Conservation (phyloP, 805 yeast species). For the Teunomyces kruisii region DNA sequence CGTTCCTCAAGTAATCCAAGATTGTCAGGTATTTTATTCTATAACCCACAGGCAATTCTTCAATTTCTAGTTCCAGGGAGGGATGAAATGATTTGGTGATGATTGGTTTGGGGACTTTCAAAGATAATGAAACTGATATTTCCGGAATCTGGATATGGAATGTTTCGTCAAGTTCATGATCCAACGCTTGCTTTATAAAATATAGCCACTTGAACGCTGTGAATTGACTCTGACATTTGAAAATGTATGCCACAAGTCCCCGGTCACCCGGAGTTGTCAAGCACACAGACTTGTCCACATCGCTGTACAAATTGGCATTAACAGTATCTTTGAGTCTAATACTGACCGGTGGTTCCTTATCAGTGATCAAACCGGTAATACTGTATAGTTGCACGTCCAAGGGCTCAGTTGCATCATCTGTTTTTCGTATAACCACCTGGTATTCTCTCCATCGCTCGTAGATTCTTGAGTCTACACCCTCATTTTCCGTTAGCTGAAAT, state of each 20-base stretch:
- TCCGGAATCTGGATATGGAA: conserved; percentile 47
- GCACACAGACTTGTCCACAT: conserved; percentile 68
- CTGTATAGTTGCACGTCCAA: conserved; percentile 64
- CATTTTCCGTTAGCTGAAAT: conserved; percentile 44
- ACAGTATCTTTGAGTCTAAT: conserved; percentile 18
- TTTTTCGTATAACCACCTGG: conserved; percentile 66
- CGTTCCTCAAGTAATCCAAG: conserved; percentile 39
- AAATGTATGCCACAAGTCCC: conserved; percentile 44
- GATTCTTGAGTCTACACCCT: conserved; percentile 53
- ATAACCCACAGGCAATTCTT: conserved; percentile 22
- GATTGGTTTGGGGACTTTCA: conserved; percentile 43
- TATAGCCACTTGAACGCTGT: conserved; percentile 65
- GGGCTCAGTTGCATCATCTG: conserved; percentile 52
- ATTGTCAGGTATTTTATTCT: conserved; percentile 20
- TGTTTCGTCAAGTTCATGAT: conserved; percentile 24
- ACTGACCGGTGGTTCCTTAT: conserved; percentile 20
- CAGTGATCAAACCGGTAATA: background rate
- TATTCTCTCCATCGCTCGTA: conserved; percentile 80
- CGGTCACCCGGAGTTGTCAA: conserved; percentile 35
- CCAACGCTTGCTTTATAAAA: conserved; percentile 51
- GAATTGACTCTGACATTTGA: conserved; percentile 52
- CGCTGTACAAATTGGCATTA: conserved; percentile 55
- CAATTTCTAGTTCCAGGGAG: conserved; percentile 9
- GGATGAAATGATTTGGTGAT: conserved; percentile 10
- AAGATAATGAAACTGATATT: conserved; percentile 41